Percentiles rank a stretch among this genome's conserved stretches.
These are phyloP conservation scores for Ascochyta fabae DNA, from an alignment of 2,329 filamentous ascomycete species.

Conservation along the genomic window DNA sequence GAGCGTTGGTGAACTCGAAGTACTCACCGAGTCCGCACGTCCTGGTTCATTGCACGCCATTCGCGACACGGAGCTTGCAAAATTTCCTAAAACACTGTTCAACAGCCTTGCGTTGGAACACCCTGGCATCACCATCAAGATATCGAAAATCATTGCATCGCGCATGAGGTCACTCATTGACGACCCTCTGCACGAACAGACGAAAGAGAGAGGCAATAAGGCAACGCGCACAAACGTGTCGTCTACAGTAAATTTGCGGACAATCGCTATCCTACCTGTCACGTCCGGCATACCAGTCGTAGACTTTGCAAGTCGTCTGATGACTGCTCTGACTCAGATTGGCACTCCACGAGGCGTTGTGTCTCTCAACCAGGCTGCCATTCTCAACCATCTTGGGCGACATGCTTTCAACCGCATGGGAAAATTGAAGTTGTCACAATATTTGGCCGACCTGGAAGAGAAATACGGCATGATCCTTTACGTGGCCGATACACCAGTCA, in stretches of 20 bases:
- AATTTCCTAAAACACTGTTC: constrained; percentile 93
- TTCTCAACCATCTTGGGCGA: constrained; percentile 91
- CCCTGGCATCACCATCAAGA: constrained; percentile 97
- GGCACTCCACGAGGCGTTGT: constrained; percentile 89
- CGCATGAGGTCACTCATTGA: constrained; percentile 91
- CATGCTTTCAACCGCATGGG: constrained; percentile 98
- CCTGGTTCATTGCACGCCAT: constrained; percentile 94
- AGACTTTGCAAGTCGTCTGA: constrained; percentile 88
- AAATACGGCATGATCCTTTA: constrained; percentile 96
- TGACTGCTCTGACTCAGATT: constrained; percentile 87
- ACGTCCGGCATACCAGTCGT: constrained; percentile 91
- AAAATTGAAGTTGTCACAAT: constrained; percentile 93
- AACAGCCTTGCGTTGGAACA: constrained; percentile 98
- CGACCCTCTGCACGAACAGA: constrained; percentile 72
- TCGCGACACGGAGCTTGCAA: constrained; percentile 93
- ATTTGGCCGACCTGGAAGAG: constrained; percentile 94
- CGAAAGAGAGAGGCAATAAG: constrained; percentile 66
- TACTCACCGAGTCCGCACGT: constrained; percentile 91
- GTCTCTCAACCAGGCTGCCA: constrained; percentile 89
- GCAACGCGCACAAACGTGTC: constrained; percentile 69
- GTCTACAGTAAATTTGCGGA: constrained; percentile 89
- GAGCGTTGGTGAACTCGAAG: constrained; percentile 95
- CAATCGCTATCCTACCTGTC: constrained; percentile 89
- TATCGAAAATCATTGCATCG: constrained; percentile 96
- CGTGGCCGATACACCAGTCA: constrained; percentile 94